These are phyloP conservation scores for Trichoderma gracile DNA, from an alignment of 2,329 filamentous ascomycete species.

Conservation along the genomic window DNA sequence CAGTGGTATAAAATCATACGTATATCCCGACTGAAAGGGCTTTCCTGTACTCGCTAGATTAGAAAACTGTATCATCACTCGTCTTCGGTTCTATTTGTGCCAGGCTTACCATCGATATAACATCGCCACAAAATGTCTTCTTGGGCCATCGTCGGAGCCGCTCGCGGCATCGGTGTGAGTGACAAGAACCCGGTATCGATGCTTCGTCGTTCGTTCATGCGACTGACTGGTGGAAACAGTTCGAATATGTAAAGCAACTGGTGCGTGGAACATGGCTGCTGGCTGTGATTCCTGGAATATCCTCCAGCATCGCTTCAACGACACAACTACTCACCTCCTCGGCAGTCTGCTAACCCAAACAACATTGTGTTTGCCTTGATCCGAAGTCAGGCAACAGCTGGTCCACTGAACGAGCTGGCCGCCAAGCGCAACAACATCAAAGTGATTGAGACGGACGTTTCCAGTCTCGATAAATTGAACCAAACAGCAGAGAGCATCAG, in stretches of 20 bases:
- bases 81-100: too few relatives aligned
- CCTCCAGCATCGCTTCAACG: background rate
- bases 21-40: too few relatives aligned
- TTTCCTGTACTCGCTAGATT: too few relatives aligned
- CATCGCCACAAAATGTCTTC: background rate
- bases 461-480: background rate
- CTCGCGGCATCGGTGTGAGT: slow-evolving; percentile 7
- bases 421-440: background rate
- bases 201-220: background rate
- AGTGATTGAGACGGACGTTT: background rate
- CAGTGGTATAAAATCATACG: too few relatives aligned
- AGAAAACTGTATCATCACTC: too few relatives aligned
- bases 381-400: background rate
- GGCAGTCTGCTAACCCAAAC: background rate
- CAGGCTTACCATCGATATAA: background rate
- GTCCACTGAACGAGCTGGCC: background rate
- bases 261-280: background rate
- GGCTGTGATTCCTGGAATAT: too few relatives aligned
- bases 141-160: slow-evolving; percentile 1
- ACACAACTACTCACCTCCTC: background rate
- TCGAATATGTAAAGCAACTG: background rate
- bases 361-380: slow-evolving; percentile 1
- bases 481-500: background rate
- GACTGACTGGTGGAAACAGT: background rate
- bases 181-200: background rate